A percentile compares a stretch with the other conserved stretches of the same genome.
phyloP scores from a whole-genome alignment of 1,284 basidiomycete species.

The Ceratobasidium sp. region DNA sequence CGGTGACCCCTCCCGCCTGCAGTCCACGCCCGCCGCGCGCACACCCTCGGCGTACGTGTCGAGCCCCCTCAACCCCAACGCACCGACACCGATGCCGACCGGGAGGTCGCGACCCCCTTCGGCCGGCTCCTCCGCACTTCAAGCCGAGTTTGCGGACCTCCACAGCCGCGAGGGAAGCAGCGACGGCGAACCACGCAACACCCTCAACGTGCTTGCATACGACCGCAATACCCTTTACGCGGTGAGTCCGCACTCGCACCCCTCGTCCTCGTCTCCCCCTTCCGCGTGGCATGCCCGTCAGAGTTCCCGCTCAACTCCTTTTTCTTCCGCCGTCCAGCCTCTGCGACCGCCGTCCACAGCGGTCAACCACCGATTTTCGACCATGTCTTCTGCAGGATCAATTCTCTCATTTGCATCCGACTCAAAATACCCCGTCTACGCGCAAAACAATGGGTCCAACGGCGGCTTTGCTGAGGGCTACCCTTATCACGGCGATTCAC shows the following conservation, averaged over 20 bases:
- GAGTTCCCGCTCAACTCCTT: background rate
- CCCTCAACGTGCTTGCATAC: background rate
- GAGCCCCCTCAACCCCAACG: conserved; percentile 29
- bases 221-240: conserved; percentile 22
- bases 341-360: conserved; percentile 32
- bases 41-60: conserved; percentile 20
- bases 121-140: conserved; percentile 7
- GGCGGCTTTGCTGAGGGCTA: conserved; percentile 33
- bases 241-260: conserved; percentile 26
- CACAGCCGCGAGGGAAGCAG: background rate
- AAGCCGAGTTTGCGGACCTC: conserved; percentile 14
- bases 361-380: conserved; percentile 43
- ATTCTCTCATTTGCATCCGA: conserved; percentile 43
- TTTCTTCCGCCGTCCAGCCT: conserved; percentile 12
- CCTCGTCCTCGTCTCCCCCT: background rate
- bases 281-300: conserved; percentile 12
- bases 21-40: background rate
- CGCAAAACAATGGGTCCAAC: conserved; percentile 20
- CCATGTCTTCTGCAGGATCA: conserved; percentile 42
- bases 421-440: conserved; percentile 42
- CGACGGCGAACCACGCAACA: conserved; percentile 16
- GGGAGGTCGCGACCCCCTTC: conserved; percentile 22
- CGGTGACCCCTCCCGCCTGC: conserved; percentile 1
- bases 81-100: background rate
- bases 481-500: conserved; percentile 38